Evolutionary conservation across 2,329 filamentous ascomycete genomes (phyloP), one percentile per base, ranked within the genome.

Genomic region (Ceratocystis cacaofunesta): DNA sequence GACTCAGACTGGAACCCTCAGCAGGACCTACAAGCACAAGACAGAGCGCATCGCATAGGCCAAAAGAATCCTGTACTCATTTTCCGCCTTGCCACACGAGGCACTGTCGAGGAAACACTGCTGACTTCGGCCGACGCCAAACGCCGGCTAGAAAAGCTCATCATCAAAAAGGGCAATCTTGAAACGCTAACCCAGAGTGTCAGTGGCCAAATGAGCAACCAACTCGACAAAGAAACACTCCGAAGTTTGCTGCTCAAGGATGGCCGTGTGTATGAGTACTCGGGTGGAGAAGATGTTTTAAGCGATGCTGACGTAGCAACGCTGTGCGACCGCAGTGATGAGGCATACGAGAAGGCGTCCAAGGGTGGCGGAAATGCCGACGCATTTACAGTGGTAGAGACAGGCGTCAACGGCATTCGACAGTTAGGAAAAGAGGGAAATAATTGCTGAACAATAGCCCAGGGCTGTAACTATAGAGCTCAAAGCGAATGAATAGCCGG

Each of bases 21-120:
- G 73, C 92, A 96, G 72, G 94, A 99, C 74, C 79, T 99, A 0
- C 94, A 99, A 72, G 94, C 94, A 0, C 94, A 97, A 75, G 94
- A 99, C 72, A 89, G 94, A 4, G 91, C 90, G 0, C 94, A 99
- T 73, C 85, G 94, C 12, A 97, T 99, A 68, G 94, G 94, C 0
- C 94, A 99, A 74, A 96, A 86, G 0, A 82, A 87, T 1, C 94
- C 94, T 0, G 94, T 99, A 0, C 85, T 99, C 22, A 88, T 99
- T 0, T 99, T 95, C 74, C 87, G 94, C 1, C 85, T 99, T 43
- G 92, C 94, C 0, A 99, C 94, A 0, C 91, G 92, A 71, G 89
- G 88, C 7, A 97, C 94, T 0, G 90, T 99, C 0, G 94, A 99
- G 73, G 90, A 96, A 71, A 86, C 85, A 5, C 79, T 97, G 0